phyloP scores from a whole-genome alignment of 495 filamentous ascomycete genomes.

The Penicillium soppii region DNA sequence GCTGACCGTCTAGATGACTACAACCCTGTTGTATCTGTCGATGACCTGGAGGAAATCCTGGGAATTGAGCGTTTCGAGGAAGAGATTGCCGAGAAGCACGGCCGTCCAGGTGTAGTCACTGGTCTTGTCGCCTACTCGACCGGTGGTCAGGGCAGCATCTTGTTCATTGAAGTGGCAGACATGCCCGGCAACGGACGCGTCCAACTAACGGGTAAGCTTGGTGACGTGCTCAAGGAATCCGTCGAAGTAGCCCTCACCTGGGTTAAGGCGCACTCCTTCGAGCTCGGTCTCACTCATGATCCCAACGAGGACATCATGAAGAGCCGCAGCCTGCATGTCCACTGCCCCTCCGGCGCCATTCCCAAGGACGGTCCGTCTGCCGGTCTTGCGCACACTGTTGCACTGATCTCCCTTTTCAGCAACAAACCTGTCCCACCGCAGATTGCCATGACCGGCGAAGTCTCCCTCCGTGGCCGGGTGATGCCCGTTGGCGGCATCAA shows the following conservation, averaged over 20 bases:
- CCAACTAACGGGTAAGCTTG: conserved; percentile 97
- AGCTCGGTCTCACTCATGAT: conserved; percentile 78
- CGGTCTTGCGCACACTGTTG: conserved; percentile 91
- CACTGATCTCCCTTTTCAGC: conserved; percentile 86
- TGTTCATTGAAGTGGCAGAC: conserved; percentile 97
- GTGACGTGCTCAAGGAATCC: conserved; percentile 94
- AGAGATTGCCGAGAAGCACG: conserved; percentile 87
- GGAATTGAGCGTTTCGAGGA: conserved; percentile 94
- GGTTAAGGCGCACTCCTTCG: conserved; percentile 95
- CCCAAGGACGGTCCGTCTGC: conserved; percentile 91
- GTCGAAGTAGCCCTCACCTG: conserved; percentile 94
- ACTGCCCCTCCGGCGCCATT: conserved; percentile 92
- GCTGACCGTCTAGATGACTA: conserved; percentile 66
- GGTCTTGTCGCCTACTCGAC: conserved; percentile 95
- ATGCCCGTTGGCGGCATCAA: conserved; percentile 94
- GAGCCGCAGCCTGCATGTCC: conserved; percentile 89
- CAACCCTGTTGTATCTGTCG: conserved; percentile 67
- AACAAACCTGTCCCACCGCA: conserved; percentile 86
- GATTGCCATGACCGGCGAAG: conserved; percentile 96
- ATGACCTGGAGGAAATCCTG: conserved; percentile 85
- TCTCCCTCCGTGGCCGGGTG: conserved; percentile 83
- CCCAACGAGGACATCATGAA: conserved; percentile 94
- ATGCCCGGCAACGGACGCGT: conserved; percentile 94
- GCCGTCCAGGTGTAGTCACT: conserved; percentile 91
- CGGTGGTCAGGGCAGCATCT: conserved; percentile 90